These are phyloP conservation scores for Umbelopsis sp. DNA, from an alignment of 192 early-diverging fungal species.

Conservation along the genomic window DNA sequence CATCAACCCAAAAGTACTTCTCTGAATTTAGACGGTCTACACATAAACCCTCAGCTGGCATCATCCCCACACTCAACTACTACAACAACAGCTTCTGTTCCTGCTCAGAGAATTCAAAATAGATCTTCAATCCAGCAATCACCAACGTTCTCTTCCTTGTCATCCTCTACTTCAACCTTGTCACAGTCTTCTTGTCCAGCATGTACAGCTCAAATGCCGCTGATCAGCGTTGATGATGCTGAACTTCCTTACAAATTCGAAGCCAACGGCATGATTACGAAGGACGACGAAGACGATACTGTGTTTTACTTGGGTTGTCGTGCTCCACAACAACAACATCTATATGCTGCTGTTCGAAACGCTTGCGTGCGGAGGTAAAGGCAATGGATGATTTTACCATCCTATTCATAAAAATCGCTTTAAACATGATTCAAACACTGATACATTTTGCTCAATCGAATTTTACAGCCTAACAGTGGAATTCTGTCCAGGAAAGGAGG, in stretches of 20 bases:
- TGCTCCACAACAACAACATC: slow-evolving; percentile 40
- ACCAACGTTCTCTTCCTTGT: slow-evolving; percentile 14
- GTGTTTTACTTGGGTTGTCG: slow-evolving; percentile 43
- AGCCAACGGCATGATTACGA: slow-evolving; percentile 36
- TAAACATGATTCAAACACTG: neutral
- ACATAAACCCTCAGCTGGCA: neutral
- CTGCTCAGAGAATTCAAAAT: neutral
- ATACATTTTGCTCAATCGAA: neutral
- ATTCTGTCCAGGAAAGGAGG: slow-evolving; percentile 65
- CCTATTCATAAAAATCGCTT: neutral
- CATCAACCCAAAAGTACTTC: slow-evolving; percentile 22
- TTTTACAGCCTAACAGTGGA: slow-evolving; percentile 60
- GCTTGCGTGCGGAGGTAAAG: slow-evolving; percentile 49
- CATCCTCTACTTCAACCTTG: slow-evolving; percentile 1
- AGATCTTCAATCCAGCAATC: slow-evolving; percentile 12
- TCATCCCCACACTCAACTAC: slow-evolving; percentile 5
- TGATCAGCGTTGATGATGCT: slow-evolving; percentile 11
- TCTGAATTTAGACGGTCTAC: slow-evolving; percentile 1
- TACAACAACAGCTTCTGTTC: slow-evolving; percentile 6
- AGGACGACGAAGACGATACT: slow-evolving; percentile 42
- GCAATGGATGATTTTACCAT: neutral
- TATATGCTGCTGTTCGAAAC: slow-evolving; percentile 45
- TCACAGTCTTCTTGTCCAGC: slow-evolving; percentile 28
- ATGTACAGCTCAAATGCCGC: slow-evolving; percentile 38
- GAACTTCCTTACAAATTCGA: slow-evolving; percentile 19